These are phyloP conservation scores for Silene vulgaris DNA, from an alignment of 179 eudicot genomes.

Conservation along the genomic window DNA sequence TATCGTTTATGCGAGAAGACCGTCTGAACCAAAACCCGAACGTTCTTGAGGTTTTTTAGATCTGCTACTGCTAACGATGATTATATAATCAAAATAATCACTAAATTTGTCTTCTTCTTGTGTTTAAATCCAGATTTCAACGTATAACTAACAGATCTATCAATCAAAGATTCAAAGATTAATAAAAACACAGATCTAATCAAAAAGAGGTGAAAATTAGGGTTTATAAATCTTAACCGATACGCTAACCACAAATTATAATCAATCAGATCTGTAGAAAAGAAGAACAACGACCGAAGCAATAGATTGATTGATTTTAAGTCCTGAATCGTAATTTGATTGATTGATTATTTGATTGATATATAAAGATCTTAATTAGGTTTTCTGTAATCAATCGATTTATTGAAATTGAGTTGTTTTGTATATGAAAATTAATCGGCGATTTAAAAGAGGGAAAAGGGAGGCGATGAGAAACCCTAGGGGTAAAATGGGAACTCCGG, in stretches of 20 bases:
- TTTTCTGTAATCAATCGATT: background rate
- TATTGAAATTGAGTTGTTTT: background rate
- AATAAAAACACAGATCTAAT: background rate
- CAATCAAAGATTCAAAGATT: background rate
- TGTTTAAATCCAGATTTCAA: conserved; percentile 17
- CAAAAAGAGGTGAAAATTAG: conserved; percentile 16
- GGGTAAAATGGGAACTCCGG: background rate
- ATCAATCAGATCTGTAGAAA: conserved; percentile 21
- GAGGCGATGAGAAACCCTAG: conserved; percentile 6
- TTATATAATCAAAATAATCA: conserved; percentile 2
- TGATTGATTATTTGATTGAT: conserved; percentile 8
- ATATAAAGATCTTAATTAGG: conserved; percentile 5
- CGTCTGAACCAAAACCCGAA: conserved; percentile 1
- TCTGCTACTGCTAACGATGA: background rate
- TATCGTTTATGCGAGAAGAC: background rate
- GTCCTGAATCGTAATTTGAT: conserved; percentile 7
- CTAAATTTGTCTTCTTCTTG: conserved; percentile 5
- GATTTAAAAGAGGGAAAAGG: background rate
- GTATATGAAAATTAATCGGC: background rate
- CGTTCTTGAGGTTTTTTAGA: background rate
- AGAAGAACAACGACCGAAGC: conserved; percentile 10
- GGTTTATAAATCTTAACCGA: conserved; percentile 3
- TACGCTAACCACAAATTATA: conserved; percentile 11
- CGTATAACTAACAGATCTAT: conserved; percentile 16
- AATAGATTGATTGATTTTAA: conserved; percentile 4